Conservation (phyloP, 257 asterid genomes). For the Solanum sitiens region DNA sequence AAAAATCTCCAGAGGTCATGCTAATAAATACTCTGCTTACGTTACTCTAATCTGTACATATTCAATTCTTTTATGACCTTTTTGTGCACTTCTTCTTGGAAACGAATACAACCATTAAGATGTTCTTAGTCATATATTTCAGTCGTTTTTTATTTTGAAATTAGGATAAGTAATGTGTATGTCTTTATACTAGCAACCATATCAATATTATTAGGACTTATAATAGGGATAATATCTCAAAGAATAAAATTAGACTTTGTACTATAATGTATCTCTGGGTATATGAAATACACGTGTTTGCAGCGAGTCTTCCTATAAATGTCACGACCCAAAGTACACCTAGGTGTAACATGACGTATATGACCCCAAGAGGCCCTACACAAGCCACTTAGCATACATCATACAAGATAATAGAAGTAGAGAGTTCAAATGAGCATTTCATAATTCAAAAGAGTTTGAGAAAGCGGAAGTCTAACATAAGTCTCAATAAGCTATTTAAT, state of each 20-base stretch:
- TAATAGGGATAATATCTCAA: not conserved
- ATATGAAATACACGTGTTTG: not conserved
- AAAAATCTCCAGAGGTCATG: not conserved
- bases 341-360: no score
- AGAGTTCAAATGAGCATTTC: no score
- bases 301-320: not conserved
- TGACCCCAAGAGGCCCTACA: no score
- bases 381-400: no score
- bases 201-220: not conserved
- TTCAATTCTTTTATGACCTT: not conserved
- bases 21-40: not conserved
- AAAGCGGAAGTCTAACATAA: no score
- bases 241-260: not conserved
- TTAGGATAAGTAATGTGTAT: not conserved
- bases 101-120: not conserved
- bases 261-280: not conserved
- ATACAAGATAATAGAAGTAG: no score
- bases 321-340: no score
- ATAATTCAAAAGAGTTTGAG: no score
- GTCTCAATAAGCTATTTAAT: no score
- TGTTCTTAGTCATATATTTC: not conserved
- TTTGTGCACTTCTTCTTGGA: not conserved
- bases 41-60: not conserved
- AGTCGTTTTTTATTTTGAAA: not conserved
- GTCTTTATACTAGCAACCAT: not conserved